These are phyloP conservation scores for Penicillium sp. DNA, from an alignment of 2,329 filamentous ascomycete genomes.

Conservation along the genomic window DNA sequence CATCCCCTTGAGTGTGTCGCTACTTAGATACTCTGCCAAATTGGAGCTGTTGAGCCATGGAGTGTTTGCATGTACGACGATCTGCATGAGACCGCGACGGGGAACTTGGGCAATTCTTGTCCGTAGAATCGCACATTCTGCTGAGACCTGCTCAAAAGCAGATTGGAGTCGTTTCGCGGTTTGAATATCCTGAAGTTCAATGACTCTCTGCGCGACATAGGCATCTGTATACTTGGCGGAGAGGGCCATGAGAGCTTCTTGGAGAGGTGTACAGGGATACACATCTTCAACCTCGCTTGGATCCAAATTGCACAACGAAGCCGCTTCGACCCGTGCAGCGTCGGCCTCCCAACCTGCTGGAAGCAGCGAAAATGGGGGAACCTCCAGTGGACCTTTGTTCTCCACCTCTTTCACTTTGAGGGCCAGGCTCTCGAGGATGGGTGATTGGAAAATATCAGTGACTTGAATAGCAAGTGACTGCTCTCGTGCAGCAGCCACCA, in stretches of 20 bases:
- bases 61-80: constrained; percentile 15
- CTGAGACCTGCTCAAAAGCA: constrained; percentile 27
- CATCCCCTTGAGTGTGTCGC: constrained; percentile 1
- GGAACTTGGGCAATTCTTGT: constrained; percentile 27
- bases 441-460: constrained; percentile 24
- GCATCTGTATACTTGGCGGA: constrained; percentile 30
- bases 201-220: constrained; percentile 33
- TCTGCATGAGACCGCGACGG: constrained; percentile 15
- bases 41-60: not conserved
- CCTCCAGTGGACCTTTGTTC: not conserved
- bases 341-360: not conserved
- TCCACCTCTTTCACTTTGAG: not conserved
- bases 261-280: constrained; percentile 23
- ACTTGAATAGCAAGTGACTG: constrained; percentile 18
- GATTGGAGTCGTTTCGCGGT: constrained; percentile 22
- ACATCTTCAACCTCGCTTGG: constrained; percentile 19
- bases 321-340: not conserved
- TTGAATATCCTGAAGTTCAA: constrained; percentile 25
- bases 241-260: constrained; percentile 32
- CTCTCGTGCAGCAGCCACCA: constrained; percentile 19
- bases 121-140: constrained; percentile 32
- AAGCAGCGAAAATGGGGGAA: not conserved
- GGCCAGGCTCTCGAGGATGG: constrained; percentile 32
- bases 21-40: not conserved
- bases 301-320: not conserved